Conservation (phyloP, 495 filamentous ascomycete genomes). For the Bryoglossum gracile region DNA sequence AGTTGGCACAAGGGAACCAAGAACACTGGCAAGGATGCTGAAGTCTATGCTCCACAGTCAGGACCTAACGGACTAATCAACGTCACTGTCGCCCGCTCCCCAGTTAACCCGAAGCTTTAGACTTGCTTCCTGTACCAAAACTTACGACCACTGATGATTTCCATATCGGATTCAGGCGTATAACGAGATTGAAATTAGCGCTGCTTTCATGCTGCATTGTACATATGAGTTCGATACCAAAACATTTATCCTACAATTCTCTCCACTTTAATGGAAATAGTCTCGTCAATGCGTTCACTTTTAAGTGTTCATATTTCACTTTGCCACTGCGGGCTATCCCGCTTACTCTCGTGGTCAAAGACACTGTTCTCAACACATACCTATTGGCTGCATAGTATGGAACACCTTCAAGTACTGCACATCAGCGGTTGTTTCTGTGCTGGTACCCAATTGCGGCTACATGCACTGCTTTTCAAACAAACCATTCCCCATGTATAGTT, state of each 20-base stretch:
- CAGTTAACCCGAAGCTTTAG: constrained; percentile 20
- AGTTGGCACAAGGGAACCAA: constrained; percentile 96
- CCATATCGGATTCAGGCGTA: constrained; percentile 1
- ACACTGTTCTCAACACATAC: no score
- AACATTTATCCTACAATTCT: background rate
- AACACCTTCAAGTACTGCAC: no score
- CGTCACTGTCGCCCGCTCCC: constrained; percentile 72
- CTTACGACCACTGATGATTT: background rate
- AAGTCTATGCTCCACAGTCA: constrained; percentile 91
- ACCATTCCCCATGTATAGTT: no score
- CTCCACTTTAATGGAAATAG: no score
- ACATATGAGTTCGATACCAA: constrained; percentile 18
- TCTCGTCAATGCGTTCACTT: no score
- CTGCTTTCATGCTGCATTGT: constrained; percentile 1
- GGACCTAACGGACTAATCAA: constrained; percentile 94
- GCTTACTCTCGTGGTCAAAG: no score
- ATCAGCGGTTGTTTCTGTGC: no score
- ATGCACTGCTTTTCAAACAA: no score
- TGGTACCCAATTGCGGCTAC: no score
- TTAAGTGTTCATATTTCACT: no score
- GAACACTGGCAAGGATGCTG: constrained; percentile 94
- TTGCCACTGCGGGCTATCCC: no score
- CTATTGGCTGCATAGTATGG: no score
- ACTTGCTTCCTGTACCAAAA: constrained; percentile 4
- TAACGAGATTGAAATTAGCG: background rate